Conservation (phyloP, 495 filamentous ascomycete species). For the Aspergillus diversus region DNA sequence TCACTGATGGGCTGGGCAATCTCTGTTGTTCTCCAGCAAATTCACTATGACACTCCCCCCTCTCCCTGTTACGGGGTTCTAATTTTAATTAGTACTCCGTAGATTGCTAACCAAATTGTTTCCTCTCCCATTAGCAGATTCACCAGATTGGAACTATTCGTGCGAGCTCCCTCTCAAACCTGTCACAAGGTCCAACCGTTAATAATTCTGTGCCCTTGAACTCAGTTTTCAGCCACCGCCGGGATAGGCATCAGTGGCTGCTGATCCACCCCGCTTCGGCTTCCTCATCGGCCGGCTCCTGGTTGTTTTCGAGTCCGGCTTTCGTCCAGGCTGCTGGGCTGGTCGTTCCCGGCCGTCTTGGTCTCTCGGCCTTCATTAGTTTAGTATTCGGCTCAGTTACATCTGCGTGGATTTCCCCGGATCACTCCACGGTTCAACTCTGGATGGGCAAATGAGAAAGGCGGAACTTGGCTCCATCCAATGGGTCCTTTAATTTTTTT, state of each 20-base stretch:
- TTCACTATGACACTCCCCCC: background rate
- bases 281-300: background rate
- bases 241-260: slow-evolving; percentile 6
- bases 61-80: background rate
- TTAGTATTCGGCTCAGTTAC: background rate
- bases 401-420: slow-evolving; percentile 12
- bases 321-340: background rate
- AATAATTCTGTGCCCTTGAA: background rate
- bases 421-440: slow-evolving; percentile 18
- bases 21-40: background rate
- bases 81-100: background rate
- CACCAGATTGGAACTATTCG: no score
- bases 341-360: slow-evolving; percentile 2
- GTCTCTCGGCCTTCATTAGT: background rate
- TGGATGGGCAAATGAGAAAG: slow-evolving; percentile 11
- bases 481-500: background rate
- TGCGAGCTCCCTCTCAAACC: no score
- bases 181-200: no score
- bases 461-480: slow-evolving; percentile 7
- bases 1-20: background rate
- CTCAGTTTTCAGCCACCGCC: slow-evolving; percentile 8
- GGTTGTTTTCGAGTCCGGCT: background rate
- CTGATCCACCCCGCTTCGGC: slow-evolving; percentile 14
- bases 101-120: background rate
- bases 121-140: background rate